phyloP scores from a whole-genome alignment of 208 protist genomes.

The Trypanosoma conorhini region DNA sequence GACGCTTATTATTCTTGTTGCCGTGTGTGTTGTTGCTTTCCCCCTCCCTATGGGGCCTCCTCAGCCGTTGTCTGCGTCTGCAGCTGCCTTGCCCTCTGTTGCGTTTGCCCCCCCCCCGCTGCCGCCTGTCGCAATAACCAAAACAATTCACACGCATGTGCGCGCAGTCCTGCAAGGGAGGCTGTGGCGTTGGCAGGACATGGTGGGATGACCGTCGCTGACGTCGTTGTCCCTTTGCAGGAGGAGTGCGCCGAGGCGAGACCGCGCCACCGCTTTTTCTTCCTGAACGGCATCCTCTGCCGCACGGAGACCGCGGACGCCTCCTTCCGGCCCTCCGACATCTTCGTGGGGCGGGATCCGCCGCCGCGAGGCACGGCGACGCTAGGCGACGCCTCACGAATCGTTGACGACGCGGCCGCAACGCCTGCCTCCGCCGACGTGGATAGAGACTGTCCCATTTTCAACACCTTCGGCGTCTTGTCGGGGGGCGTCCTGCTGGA shows the following conservation, averaged over 20 bases:
- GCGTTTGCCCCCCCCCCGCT: no score
- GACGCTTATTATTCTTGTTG: no score
- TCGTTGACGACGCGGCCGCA: conserved; percentile 6
- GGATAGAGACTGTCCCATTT: conserved; percentile 47
- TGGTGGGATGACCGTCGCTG: neutral
- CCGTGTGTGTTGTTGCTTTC: no score
- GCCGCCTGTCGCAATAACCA: no score
- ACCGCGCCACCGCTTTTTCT: conserved; percentile 37
- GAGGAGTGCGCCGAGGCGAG: conserved; percentile 14
- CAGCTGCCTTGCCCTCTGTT: no score
- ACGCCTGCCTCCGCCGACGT: neutral
- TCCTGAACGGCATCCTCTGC: conserved; percentile 77
- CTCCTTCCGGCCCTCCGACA: conserved; percentile 56
- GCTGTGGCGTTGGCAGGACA: neutral
- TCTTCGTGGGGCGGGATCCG: conserved; percentile 57
- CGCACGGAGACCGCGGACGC: conserved; percentile 45
- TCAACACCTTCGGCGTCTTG: conserved; percentile 63
- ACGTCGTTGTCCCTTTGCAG: neutral
- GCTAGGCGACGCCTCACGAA: conserved; percentile 6
- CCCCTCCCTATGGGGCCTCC: no score
- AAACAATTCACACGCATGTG: no score
- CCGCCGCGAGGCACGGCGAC: conserved; percentile 11
- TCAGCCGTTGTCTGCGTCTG: no score
- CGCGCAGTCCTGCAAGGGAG: neutral
- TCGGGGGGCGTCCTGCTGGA: conserved; percentile 70